Conservation (phyloP, 805 yeast genomes). For the Saccharomycopsis babjevae region DNA sequence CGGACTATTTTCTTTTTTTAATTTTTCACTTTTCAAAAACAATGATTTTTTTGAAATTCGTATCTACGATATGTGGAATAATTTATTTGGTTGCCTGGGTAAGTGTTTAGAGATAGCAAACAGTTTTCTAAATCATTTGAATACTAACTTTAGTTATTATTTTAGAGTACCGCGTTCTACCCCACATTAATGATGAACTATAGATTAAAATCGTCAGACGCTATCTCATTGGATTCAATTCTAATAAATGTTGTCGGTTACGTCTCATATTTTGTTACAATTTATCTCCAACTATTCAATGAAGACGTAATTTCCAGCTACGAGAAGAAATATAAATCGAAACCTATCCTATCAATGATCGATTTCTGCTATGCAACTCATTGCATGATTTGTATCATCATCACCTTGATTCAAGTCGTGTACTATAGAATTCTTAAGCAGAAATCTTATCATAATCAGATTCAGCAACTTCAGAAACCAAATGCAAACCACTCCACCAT, state of each 20-base stretch:
- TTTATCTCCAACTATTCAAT: constrained; percentile 14
- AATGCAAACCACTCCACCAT: neutral
- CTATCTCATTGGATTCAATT: constrained; percentile 14
- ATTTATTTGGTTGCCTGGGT: neutral
- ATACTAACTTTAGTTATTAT: neutral
- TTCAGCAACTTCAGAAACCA: neutral
- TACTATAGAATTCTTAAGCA: constrained; percentile 15
- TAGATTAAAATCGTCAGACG: constrained; percentile 15
- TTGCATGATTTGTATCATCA: constrained; percentile 10
- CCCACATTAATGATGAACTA: constrained; percentile 16
- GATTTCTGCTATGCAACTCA: constrained; percentile 16
- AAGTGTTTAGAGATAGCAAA: neutral
- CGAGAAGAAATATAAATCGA: constrained; percentile 11
- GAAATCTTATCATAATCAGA: constrained; percentile 5
- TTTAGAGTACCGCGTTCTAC: constrained; percentile 17
- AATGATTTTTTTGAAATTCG: neutral
- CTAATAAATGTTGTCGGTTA: constrained; percentile 14
- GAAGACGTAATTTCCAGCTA: constrained; percentile 13
- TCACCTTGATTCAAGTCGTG: constrained; percentile 13
- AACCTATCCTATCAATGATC: constrained; percentile 17
- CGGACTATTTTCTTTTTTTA: neutral
- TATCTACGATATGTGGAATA: neutral
- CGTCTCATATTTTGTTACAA: constrained; percentile 16
- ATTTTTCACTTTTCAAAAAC: neutral
- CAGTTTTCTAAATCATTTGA: too few relatives aligned